Base-by-base conservation (phyloP, 148 eudicot species). In the Gaultheria prostrata region DNA sequence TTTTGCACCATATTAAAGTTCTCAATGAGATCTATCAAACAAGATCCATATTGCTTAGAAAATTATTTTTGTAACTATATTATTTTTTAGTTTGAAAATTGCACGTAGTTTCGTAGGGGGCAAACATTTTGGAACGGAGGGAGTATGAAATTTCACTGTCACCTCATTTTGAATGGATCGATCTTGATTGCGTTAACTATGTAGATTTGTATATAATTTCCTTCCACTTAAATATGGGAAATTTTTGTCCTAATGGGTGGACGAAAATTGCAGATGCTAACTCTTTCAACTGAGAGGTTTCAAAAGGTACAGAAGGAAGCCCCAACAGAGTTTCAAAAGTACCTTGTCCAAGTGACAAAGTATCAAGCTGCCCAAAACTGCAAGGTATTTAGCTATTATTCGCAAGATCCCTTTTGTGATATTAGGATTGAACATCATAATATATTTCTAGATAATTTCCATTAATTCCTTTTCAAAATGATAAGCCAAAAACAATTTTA, bases 311-410 rank as follows among this genome's bases (percentile, higher is more conserved):
- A 92, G 79, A 92, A 94, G 84, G 98, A 96, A 86, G 98, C 97
- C 18, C 93, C 97, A 33, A 59, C 59, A 13, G 94, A 93, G 56
- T 94, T 69, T 80, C 98, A 93, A 45, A 91, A 92, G 32, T 93
- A 91, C 84, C 87, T 96, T 46, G 95, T 94, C 81, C 98, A 93
- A 85, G 97, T 96, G 51, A 96, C 98, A 11, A 96, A 95, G 83
- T 92, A 94, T 80, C 92, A 92, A 54, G 94, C 97, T 7, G 98
- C 98, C 59, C 89, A 93, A 86, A 91, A 93, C 79, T 96, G 98
- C 75, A 94, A 96, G 98, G 98, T 94, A 89, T 20, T n/a, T 18
- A 8, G 11, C 48, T 9, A 11, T 11, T 59, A 1, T 57, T n/a
- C 15, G 32, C 50, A 53, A 20, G 14, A 21, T 28, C 18, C 32